Conservation (phyloP, 129 eudicot genomes). For the Centrapalus pauciflorus region DNA sequence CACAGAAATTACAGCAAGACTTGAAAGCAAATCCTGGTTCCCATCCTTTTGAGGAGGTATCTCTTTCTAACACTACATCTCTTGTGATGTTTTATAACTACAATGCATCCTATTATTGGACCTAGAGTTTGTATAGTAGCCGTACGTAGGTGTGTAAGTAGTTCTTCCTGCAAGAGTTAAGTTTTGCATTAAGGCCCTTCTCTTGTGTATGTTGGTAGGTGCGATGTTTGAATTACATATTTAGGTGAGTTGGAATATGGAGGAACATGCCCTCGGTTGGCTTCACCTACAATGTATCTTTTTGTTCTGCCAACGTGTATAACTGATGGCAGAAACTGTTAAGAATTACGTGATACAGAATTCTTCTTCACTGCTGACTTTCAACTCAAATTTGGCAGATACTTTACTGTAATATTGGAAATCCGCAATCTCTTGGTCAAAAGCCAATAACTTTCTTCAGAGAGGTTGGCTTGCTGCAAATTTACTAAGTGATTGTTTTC, state of each 20-base stretch:
- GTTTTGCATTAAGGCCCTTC: no score
- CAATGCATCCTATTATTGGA: background rate
- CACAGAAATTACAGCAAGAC: constrained; percentile 78
- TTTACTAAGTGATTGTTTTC: background rate
- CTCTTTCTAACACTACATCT: background rate
- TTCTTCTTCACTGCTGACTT: background rate
- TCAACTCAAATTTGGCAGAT: constrained; percentile 42
- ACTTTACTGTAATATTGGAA: constrained; percentile 89
- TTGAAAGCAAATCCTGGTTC: constrained; percentile 71
- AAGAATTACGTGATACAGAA: background rate
- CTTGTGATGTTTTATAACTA: background rate
- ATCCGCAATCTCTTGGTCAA: constrained; percentile 95
- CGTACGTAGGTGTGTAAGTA: no score
- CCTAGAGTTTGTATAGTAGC: background rate
- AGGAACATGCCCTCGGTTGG: no score
- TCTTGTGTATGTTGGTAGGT: no score
- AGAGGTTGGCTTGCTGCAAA: constrained; percentile 44
- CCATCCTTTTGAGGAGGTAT: constrained; percentile 84
- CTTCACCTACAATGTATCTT: no score
- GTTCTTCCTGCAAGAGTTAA: no score
- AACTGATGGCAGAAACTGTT: no score
- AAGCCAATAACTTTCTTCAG: constrained; percentile 92
- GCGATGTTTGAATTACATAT: no score
- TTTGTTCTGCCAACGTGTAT: no score
- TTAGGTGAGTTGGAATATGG: no score